A percentile compares a stretch with the other conserved stretches of the same genome.
Evolutionary conservation across 768 basidiomycete species (phyloP).

Genomic region (Pulveroboletus ravenelii): DNA sequence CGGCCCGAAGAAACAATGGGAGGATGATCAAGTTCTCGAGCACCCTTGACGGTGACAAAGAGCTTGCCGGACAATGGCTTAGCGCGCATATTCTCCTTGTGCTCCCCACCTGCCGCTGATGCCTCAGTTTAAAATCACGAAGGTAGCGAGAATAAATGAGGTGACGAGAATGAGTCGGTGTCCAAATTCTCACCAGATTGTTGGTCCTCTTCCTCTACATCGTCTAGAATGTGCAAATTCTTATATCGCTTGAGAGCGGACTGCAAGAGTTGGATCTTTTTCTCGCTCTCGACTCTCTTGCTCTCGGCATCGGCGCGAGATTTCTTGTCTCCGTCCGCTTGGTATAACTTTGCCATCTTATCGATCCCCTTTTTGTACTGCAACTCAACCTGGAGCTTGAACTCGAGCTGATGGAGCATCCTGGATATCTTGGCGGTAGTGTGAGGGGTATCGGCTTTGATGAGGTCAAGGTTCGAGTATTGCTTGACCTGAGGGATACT

Average conservation of each 20-base stretch:
- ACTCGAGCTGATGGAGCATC: constrained; percentile 98
- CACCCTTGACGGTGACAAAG: constrained; percentile 81
- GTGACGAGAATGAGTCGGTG: not conserved
- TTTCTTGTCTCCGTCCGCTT: constrained; percentile 96
- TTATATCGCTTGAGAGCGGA: constrained; percentile 94
- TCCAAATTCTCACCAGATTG: constrained; percentile 39
- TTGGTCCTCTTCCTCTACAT: constrained; percentile 84
- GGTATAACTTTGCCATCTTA: constrained; percentile 97
- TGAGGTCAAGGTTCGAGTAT: constrained; percentile 85
- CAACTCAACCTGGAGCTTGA: constrained; percentile 97
- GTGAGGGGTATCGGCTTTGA: constrained; percentile 96
- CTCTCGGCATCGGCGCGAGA: constrained; percentile 89
- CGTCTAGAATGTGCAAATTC: constrained; percentile 90
- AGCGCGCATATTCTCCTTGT: constrained; percentile 87
- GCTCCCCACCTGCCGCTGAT: constrained; percentile 70
- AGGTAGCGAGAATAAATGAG: not conserved
- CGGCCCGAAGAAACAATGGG: constrained; percentile 60
- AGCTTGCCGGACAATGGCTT: constrained; percentile 94
- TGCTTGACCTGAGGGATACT: constrained; percentile 52
- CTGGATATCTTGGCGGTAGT: constrained; percentile 94
- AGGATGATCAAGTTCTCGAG: constrained; percentile 93
- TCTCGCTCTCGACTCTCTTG: constrained; percentile 92
- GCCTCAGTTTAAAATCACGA: constrained; percentile 24
- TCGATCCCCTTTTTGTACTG: constrained; percentile 98
- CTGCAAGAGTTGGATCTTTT: constrained; percentile 91